Percentiles rank a stretch among this genome's conserved stretches.
Conservation (phyloP, 352 stramenopile species). For the Phytophthora pisi region DNA sequence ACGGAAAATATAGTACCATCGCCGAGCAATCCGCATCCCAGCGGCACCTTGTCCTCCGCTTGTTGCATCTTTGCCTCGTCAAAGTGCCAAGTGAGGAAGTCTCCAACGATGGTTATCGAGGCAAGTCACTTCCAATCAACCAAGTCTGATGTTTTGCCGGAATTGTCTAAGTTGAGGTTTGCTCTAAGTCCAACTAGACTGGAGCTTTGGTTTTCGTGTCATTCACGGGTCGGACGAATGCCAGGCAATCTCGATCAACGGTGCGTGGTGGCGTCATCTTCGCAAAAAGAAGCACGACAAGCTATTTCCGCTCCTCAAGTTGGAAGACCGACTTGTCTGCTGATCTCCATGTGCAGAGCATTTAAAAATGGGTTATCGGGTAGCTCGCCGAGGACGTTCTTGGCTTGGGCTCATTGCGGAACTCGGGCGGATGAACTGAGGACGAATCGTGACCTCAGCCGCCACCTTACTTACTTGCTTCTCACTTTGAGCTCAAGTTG, state of each 20-base stretch:
- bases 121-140: no score
- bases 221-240: neutral
- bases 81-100: neutral
- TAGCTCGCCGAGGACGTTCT: constrained; percentile 16
- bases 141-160: neutral
- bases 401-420: constrained; percentile 6
- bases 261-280: neutral
- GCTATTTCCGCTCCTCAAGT: constrained; percentile 25
- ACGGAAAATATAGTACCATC: neutral
- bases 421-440: neutral
- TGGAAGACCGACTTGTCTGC: neutral
- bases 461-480: constrained; percentile 4
- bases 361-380: constrained; percentile 28
- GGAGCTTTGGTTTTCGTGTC: constrained; percentile 2
- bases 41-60: neutral
- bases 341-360: neutral
- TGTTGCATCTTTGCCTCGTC: neutral
- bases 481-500: constrained; percentile 15
- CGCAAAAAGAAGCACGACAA: constrained; percentile 1
- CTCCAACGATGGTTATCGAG: neutral
- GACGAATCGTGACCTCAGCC: constrained; percentile 13
- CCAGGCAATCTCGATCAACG: constrained; percentile 4
- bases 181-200: neutral
- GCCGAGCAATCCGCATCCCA: neutral
- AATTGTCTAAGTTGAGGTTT: neutral